phyloP scores from a whole-genome alignment of 495 filamentous ascomycete genomes.

The Neurospora sp. region DNA sequence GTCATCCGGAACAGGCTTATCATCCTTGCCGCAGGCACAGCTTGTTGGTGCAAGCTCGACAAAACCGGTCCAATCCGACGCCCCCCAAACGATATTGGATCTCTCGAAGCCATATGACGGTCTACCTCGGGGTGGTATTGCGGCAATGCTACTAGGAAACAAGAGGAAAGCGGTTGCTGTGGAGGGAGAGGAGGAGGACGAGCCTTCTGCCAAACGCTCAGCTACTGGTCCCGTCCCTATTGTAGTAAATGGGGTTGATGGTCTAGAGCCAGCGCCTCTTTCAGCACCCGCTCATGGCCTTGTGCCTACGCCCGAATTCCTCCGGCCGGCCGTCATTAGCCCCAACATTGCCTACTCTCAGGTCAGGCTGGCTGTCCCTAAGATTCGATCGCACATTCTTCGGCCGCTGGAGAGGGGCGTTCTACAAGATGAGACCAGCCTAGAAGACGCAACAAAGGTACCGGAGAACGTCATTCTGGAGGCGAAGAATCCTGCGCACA shows the following conservation, averaged over 20 bases:
- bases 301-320: constrained; percentile 70
- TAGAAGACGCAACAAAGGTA: constrained; percentile 51
- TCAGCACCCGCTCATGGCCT: constrained; percentile 46
- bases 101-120: constrained; percentile 92
- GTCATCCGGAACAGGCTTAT: constrained; percentile 67
- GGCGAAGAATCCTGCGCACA: constrained; percentile 42
- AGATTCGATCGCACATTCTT: constrained; percentile 70
- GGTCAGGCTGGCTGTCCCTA: constrained; percentile 81
- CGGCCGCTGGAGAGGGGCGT: constrained; percentile 48
- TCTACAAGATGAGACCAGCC: constrained; percentile 31
- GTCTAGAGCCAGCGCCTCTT: constrained; percentile 55
- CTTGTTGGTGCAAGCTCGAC: constrained; percentile 61
- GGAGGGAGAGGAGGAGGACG: constrained; percentile 54
- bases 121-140: constrained; percentile 79
- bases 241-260: constrained; percentile 64
- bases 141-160: constrained; percentile 78
- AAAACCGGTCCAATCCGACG: constrained; percentile 52
- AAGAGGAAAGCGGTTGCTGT: constrained; percentile 70
- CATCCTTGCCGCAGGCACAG: constrained; percentile 77
- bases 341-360: constrained; percentile 74
- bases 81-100: constrained; percentile 79
- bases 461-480: constrained; percentile 46
- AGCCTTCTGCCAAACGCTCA: constrained; percentile 52
- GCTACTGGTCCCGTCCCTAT: constrained; percentile 62
- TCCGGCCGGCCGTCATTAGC: constrained; percentile 78